Evolutionary conservation across 192 early-diverging fungal genomes (phyloP), one percentile per base, ranked within the genome.

Genomic region (Backusella luteola): DNA sequence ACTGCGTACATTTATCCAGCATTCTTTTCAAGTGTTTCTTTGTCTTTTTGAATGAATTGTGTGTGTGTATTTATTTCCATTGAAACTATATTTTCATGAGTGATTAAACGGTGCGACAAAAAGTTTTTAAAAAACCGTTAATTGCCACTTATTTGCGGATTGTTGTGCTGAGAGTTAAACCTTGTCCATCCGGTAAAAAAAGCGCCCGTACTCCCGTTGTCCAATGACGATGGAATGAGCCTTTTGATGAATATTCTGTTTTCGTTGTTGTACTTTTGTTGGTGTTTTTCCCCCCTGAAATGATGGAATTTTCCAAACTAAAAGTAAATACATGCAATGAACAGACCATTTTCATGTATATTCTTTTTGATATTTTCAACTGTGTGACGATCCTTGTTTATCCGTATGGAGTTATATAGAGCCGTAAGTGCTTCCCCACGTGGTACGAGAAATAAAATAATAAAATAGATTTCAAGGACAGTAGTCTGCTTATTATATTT

Each of bases 381-480:
- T 56, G 53, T 56, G 53, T 11, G 53, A 56, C 53, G 53, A 56
- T 56, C 53, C 19, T 23, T 56, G 11, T 56, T 56, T 56, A 56
- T 56, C 53, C 53, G 56, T 29, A 29, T 29, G 56, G 56, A 29
- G 56, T 63, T 29, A 29, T 26, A 26, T 63, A 63, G 23, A 26
- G 7, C 56, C 56, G 56, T 29, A 63, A 56, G n/a, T 5, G n/a
- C 17, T 6, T 14, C 11, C 8, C 68, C 68, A 69, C 68, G 68
- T 69, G 68, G 68, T 69, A 69, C 68, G 4, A 69, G 38, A 69
- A 69, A 69, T 38, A 69, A 21, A 69, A 69, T 69, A 39, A 69
- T 38, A 69, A 12, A 21, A 69, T 38, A 69, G 36, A 69, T 41
- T 35, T 21, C 34, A 69, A 39, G 36, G n/a, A 69, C 56, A 63